Base-by-base conservation (phyloP, 2,329 filamentous ascomycete genomes). In the Onygenales sp. region DNA sequence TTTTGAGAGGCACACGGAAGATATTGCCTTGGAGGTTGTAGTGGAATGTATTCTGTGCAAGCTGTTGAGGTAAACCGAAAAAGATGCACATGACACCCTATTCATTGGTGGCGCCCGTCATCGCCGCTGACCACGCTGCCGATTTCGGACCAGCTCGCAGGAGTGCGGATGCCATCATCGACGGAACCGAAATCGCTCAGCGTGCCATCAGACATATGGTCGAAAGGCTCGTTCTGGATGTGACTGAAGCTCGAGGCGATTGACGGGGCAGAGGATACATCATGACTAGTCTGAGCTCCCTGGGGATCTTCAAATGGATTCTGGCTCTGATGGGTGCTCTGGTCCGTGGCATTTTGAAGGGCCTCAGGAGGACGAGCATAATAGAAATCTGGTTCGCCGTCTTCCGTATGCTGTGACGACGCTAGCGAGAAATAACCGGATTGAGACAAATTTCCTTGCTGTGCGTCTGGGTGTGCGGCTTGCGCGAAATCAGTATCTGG, bases 131-230 rank as follows among this genome's bases (percentile, higher is more conserved):
- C 58, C 48, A 72, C 70, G 55, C 71, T 74, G 11, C 70, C 71
- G 43, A 74, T 62, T 52, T 74, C 71, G 37, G 71, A 74, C 71
- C 71, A 74, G 57, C 70, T 72, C 45, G 64, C 63, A 13, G 71
- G 70, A 21, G 71, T 74, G 53, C 61, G 58, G 42, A 63, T 55
- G 8, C 66, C 65, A n/a, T 61, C 65, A 34, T 61, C 56, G 3
- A 64, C 62, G 9, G 58, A 62, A 42, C 61, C 70, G 50, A 70
- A 51, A 17, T 72, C 70, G 56, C 70, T 73, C 52, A 72, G 49
- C 2, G 66, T 70, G 34, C 65, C 70, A 52, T 72, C 69, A 6
- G 62, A 49, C 27, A 46, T 40, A 36, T n/a, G 10, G 9, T 65
- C 54, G 54, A 60, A 47, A 4, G 61, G 56, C 5, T 68, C 59